Base-by-base conservation (phyloP, 352 stramenopile species). In the Saprolegnia diclina region DNA sequence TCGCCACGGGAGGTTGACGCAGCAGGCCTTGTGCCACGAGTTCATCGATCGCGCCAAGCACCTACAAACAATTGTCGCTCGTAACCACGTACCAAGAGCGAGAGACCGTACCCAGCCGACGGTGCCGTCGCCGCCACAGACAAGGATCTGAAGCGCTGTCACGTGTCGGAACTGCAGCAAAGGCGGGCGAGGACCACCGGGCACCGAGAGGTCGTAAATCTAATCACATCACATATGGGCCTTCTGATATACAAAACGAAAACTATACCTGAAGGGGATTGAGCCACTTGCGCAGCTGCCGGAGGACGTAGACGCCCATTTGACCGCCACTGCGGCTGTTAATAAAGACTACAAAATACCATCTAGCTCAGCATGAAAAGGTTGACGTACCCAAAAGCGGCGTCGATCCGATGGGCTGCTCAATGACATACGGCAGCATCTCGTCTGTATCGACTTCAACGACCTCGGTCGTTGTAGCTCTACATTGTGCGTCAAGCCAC, bases 111-210 rank as follows among this genome's bases (percentile, higher is more conserved):
- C 89, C 93, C 92, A 98, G 40, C 89, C 93, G 0, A 98, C 88
- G 16, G 94, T 98, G 56, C 94, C 94, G 74, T 98, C 95, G 16
- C 95, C 95, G 37, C 95, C 95, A 73, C 95, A 98, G 45, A 98
- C 88, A 35, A 98, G 77, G 62, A 98, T 92, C 11, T 95, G 85
- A 11, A 98, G 79, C 6, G 89, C 77, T 18, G 81, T 85, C 1
- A 98, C 77, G 29, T 87, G 75, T n/a, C 84, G 81, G 80, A 98
- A 98, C 42, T 89, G 91, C 56, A 90, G 76, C 42, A 99, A 75
- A 6, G 96, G 79, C 35, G 89, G 85, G 42, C 97, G 79, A n/a
- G 95, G 96, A 48, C 88, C 89, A 48, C 88, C 89, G 71, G 97
- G 90, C 63, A 97, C 79, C 10, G 89, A 91, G 16, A 99, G 76